Conservation (phyloP, 148 eudicot species). For the Amaranthus cruentus region DNA sequence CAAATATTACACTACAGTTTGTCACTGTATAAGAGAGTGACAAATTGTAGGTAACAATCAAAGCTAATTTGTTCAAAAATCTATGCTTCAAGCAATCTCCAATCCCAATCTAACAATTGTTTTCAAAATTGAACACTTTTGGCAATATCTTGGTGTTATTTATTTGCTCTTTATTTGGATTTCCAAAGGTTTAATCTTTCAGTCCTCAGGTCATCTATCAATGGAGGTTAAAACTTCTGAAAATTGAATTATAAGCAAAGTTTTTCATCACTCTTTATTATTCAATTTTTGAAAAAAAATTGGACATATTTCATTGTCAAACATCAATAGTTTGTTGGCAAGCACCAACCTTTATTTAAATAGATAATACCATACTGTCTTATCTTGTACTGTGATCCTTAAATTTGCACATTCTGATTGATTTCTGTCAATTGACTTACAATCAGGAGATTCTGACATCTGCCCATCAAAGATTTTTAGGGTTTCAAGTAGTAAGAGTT, state of each 20-base stretch:
- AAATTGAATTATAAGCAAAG: slow-evolving; percentile 66
- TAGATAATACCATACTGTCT: neutral
- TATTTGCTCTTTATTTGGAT: neutral
- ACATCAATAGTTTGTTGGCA: slow-evolving; percentile 30
- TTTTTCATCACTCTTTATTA: neutral
- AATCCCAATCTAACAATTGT: slow-evolving; percentile 8
- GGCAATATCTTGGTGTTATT: neutral
- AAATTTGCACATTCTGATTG: slow-evolving; percentile 12
- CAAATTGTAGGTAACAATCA: slow-evolving; percentile 4
- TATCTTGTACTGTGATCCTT: slow-evolving; percentile 12
- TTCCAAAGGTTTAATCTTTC: slow-evolving; percentile 12
- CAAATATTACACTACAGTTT: slow-evolving; percentile 8
- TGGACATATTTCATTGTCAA: slow-evolving; percentile 22
- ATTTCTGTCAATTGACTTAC: neutral
- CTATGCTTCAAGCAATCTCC: slow-evolving; percentile 21
- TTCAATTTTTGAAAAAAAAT: neutral
- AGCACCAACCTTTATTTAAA: slow-evolving; percentile 22
- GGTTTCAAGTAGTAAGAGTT: slow-evolving; percentile 2
- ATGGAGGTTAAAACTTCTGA: slow-evolving; percentile 32
- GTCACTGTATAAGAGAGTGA: slow-evolving; percentile 19
- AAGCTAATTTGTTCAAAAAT: slow-evolving; percentile 4
- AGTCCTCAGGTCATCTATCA: slow-evolving; percentile 15
- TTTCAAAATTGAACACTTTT: slow-evolving; percentile 10
- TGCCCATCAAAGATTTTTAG: slow-evolving; percentile 2
- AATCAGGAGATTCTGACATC: slow-evolving; percentile 11